Evolutionary conservation across 768 basidiomycete genomes (phyloP), one percentile per base, ranked within the genome.

Genomic region (Naganishia antarctica): DNA sequence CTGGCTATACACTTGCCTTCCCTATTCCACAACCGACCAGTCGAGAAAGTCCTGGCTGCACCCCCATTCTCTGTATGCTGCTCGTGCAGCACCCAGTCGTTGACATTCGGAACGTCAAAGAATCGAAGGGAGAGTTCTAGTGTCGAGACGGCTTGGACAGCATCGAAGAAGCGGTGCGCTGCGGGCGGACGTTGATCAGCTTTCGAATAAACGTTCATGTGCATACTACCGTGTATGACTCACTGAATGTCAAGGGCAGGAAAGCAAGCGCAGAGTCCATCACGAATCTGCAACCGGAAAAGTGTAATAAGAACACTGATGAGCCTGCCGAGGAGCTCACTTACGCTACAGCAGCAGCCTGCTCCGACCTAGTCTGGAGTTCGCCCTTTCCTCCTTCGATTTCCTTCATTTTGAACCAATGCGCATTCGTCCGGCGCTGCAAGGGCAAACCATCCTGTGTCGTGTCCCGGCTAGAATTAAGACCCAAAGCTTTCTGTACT

Each of bases 111-210:
- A 15, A 60, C 59, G 8, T 37, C 29, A 45, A 66, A 69, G 64
- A 69, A 66, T 13, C 68, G 68, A 9, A 69, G 61, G 26, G 68
- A 66, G 61, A 69, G 64, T 49, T 69, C 68, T 3, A 69, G 41
- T 4, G 65, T 63, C 12, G 68, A 66, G 16, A 50, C 63, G 12
- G 64, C 67, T 23, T 45, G 32, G 5, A 58, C 60, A 16, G 37
- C 53, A 34, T 41, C 13, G 34, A 57, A 57, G 53, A 57, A 57
- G 21, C 53, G 13, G 32, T 57, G 53, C 3, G 53, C 53, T 57
- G 34, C 26, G 15, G 16, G 23, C 34, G 28, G 31, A 34, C 2
- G 50, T n/a, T 7, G 25, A n/a, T 51, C 21, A 51, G 50, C 28
- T 26, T n/a, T 4, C 8, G 32, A 4, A 8, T 11, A 9, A 51